Evolutionary conservation across 805 yeast genomes (phyloP).

Genomic region (Ogataea trehaloabstinens): DNA sequence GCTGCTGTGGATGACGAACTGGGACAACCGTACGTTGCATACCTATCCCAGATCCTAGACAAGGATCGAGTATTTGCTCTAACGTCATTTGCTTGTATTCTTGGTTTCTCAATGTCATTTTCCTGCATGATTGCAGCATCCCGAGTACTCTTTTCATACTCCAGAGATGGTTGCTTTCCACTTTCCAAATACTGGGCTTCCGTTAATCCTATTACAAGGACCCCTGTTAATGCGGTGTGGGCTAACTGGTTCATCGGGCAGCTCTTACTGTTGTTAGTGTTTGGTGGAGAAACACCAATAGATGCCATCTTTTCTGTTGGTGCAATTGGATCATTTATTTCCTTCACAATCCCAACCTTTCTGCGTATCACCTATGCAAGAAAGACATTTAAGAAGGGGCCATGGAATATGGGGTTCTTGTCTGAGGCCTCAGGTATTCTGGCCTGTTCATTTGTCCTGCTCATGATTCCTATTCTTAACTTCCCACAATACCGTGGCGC

Average conservation of each 20-base stretch:
- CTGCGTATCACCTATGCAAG: constrained; percentile 54
- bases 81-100: constrained; percentile 40
- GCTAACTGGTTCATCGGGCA: constrained; percentile 53
- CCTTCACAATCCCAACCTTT: constrained; percentile 59
- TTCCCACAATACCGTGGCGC: constrained; percentile 48
- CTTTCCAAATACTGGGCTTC: constrained; percentile 46
- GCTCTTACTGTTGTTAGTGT: constrained; percentile 53
- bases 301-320: constrained; percentile 72
- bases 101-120: constrained; percentile 47
- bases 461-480: constrained; percentile 59
- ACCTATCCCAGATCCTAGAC: constrained; percentile 46
- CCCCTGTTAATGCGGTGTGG: constrained; percentile 66
- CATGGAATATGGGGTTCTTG: constrained; percentile 57
- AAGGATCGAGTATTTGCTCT: constrained; percentile 40
- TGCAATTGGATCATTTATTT: constrained; percentile 64
- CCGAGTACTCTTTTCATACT: constrained; percentile 61
- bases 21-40: constrained; percentile 61
- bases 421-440: constrained; percentile 46
- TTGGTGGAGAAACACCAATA: constrained; percentile 62
- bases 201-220: constrained; percentile 50
- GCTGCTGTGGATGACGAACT: constrained; percentile 45
- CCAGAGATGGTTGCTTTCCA: constrained; percentile 69
- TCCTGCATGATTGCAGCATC: constrained; percentile 62
- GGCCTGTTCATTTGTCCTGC: constrained; percentile 46
- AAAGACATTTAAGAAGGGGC: constrained; percentile 55